Percentiles rank a stretch among this genome's conserved stretches.
Conservation (phyloP, 2,329 filamentous ascomycete genomes). For the Fusarium torreyae region DNA sequence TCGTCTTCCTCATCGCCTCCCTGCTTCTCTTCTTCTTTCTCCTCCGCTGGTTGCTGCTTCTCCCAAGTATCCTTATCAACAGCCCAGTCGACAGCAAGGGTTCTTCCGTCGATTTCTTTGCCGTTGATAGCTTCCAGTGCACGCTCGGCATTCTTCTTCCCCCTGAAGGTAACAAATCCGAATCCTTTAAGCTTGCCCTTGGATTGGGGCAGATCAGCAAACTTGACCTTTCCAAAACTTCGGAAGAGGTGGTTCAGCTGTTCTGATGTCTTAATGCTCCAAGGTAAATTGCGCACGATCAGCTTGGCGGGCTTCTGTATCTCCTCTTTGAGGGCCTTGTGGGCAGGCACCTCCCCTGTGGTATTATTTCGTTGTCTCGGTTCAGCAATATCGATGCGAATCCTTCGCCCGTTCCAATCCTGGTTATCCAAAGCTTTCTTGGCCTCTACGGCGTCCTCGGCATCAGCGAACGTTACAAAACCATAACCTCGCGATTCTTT, state of each 20-base stretch:
- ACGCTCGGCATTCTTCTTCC: constrained; percentile 91
- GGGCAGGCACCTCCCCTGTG: constrained; percentile 60
- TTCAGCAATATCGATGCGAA: constrained; percentile 91
- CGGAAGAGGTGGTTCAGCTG: constrained; percentile 85
- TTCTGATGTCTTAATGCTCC: constrained; percentile 91
- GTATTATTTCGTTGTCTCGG: constrained; percentile 79
- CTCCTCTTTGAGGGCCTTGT: constrained; percentile 70
- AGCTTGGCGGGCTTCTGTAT: constrained; percentile 78
- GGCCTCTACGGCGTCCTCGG: constrained; percentile 88
- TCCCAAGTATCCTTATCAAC: constrained; percentile 93
- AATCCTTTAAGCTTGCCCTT: constrained; percentile 87
- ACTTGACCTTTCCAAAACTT: constrained; percentile 93
- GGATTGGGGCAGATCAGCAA: constrained; percentile 85
- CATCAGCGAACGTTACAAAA: constrained; percentile 96
- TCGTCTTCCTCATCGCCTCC: constrained; percentile 59
- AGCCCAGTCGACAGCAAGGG: constrained; percentile 95
- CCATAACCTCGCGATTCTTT: constrained; percentile 93
- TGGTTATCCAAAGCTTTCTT: constrained; percentile 85
- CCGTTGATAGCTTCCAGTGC: constrained; percentile 90
- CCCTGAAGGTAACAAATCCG: constrained; percentile 90
- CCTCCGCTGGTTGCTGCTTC: constrained; percentile 66
- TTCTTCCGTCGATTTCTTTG: constrained; percentile 88
- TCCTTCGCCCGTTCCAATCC: constrained; percentile 82
- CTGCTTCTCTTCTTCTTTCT: constrained; percentile 58
- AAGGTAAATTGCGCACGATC: constrained; percentile 94